phyloP scores from a whole-genome alignment of 108 stramenopile species.

The Discostella stelligeroides region DNA sequence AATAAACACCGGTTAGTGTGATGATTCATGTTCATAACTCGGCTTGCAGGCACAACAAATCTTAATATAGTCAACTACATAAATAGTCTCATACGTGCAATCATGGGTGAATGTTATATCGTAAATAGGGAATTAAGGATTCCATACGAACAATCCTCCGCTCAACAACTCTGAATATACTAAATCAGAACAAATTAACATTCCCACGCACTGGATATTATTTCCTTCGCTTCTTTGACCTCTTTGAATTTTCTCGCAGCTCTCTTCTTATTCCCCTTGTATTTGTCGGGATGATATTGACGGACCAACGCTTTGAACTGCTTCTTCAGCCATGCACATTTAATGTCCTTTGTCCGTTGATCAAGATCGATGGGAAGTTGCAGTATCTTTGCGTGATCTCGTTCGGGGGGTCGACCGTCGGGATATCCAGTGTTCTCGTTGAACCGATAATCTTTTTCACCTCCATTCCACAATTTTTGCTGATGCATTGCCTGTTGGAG shows the following conservation, averaged over 20 bases:
- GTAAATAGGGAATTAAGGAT: too few species aligned
- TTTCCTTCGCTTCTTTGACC: slow-evolving; percentile 64
- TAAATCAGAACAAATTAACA: slow-evolving; percentile 22
- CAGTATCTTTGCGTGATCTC: slow-evolving; percentile 64
- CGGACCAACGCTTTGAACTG: slow-evolving; percentile 61
- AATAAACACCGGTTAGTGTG: too few species aligned
- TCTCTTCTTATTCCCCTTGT: slow-evolving; percentile 59
- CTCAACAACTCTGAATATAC: too few species aligned
- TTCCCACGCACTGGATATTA: slow-evolving; percentile 50
- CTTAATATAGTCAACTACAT: too few species aligned
- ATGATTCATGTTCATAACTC: too few species aligned
- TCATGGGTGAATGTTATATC: too few species aligned
- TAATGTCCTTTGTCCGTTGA: slow-evolving; percentile 42
- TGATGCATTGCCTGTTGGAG: slow-evolving; percentile 53
- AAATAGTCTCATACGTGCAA: too few species aligned
- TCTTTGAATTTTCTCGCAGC: slow-evolving; percentile 59
- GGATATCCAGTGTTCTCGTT: slow-evolving; percentile 62
- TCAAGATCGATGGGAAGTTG: slow-evolving; percentile 63
- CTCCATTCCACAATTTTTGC: slow-evolving; percentile 60
- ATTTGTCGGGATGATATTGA: slow-evolving; percentile 63
- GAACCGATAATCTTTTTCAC: slow-evolving; percentile 50
- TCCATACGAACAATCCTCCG: too few species aligned
- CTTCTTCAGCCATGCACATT: slow-evolving; percentile 63
- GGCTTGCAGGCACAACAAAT: too few species aligned
- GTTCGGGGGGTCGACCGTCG: slow-evolving; percentile 58